phyloP scores from a whole-genome alignment of 257 asterid species.

The Eustoma russellianum region DNA sequence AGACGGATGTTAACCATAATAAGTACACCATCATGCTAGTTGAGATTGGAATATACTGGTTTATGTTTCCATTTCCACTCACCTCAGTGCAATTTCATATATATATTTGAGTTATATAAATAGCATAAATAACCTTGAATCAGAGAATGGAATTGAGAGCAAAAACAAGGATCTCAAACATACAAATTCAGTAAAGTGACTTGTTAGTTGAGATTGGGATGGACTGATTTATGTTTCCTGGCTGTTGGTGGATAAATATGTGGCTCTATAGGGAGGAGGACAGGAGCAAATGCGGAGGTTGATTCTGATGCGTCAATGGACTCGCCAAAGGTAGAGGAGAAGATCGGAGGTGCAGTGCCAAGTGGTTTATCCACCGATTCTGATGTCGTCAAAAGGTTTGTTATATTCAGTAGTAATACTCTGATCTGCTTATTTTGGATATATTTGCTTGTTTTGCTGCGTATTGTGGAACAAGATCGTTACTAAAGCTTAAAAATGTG shows the following conservation, averaged over 20 bases:
- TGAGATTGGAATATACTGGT: too few species aligned
- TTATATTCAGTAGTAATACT: not conserved
- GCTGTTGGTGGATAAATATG: constrained; percentile 1
- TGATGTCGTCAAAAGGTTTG: constrained; percentile 70
- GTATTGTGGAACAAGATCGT: not conserved
- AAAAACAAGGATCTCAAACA: too few species aligned
- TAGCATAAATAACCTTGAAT: too few species aligned
- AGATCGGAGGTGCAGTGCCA: constrained; percentile 61
- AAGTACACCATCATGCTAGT: too few species aligned
- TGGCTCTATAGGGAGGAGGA: constrained; percentile 40
- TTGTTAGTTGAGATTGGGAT: not conserved
- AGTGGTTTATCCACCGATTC: constrained; percentile 84
- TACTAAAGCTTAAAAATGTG: not conserved
- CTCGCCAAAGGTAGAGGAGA: constrained; percentile 86
- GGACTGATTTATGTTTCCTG: not conserved
- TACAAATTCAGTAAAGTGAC: not conserved
- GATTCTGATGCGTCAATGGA: constrained; percentile 57
- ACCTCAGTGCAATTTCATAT: too few species aligned
- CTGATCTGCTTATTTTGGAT: not conserved
- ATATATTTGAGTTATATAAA: too few species aligned
- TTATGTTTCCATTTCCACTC: too few species aligned
- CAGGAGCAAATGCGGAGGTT: constrained; percentile 70
- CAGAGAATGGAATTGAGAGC: too few species aligned
- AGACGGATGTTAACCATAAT: too few species aligned
- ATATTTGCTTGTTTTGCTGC: not conserved